Conservation (phyloP, 495 filamentous ascomycete species). For the Hypoxylon lienhwacheense region DNA sequence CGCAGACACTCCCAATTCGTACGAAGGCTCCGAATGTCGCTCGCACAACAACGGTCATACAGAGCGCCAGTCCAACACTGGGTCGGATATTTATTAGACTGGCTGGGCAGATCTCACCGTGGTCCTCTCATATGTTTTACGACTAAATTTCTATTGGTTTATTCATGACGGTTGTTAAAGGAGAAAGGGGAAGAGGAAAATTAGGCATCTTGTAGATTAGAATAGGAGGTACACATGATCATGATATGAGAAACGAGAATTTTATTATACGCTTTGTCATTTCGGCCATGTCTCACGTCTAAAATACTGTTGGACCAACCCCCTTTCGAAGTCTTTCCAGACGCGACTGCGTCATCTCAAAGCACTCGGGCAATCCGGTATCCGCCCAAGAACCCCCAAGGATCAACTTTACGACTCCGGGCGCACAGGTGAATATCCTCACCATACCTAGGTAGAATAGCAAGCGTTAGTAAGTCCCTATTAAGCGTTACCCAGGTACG, state of each 20-base stretch:
- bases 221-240: background rate
- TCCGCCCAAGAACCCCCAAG: slow-evolving; percentile 35
- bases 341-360: slow-evolving; percentile 31
- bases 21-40: too few species aligned
- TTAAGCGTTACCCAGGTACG: background rate
- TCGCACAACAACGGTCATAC: too few species aligned
- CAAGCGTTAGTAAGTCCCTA: slow-evolving; percentile 5
- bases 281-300: background rate
- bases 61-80: too few species aligned
- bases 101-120: too few species aligned
- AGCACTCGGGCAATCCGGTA: slow-evolving; percentile 38
- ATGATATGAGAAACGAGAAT: background rate
- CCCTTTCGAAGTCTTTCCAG: slow-evolving; percentile 22
- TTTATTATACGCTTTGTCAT: too few species aligned
- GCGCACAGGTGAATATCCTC: slow-evolving; percentile 38
- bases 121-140: too few species aligned
- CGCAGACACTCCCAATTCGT: too few species aligned
- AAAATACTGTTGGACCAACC: slow-evolving; percentile 23
- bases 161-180: too few species aligned
- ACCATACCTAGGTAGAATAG: slow-evolving; percentile 31
- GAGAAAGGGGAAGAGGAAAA: too few species aligned
- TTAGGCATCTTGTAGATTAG: too few species aligned
- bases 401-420: slow-evolving; percentile 33
- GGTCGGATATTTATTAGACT: too few species aligned
- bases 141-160: too few species aligned